These are phyloP conservation scores for Kodamaea sagamina DNA, from an alignment of 805 yeast genomes.

Conservation along the genomic window DNA sequence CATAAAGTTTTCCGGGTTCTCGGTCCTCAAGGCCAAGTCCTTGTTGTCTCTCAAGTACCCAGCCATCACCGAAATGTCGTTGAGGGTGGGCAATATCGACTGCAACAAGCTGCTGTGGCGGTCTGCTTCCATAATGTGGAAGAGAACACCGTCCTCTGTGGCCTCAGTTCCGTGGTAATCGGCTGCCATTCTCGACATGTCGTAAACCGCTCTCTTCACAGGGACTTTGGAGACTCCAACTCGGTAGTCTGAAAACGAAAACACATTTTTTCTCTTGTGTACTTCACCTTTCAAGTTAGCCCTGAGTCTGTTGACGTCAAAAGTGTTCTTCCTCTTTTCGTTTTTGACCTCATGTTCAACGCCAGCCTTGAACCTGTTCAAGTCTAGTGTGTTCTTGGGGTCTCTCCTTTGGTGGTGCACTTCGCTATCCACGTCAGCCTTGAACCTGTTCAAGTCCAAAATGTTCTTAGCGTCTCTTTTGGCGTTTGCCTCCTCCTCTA, in stretches of 20 bases:
- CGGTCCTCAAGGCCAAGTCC: conserved; percentile 50
- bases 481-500: background rate
- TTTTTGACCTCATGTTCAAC: background rate
- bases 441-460: conserved; percentile 10
- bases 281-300: background rate
- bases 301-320: conserved; percentile 10
- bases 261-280: conserved; percentile 1
- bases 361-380: conserved; percentile 9
- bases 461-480: conserved; percentile 7
- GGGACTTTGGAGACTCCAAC: background rate
- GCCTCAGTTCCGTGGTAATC: background rate
- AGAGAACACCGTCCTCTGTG: conserved; percentile 16
- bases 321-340: conserved; percentile 4
- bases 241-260: background rate
- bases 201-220: conserved; percentile 1
- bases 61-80: conserved; percentile 59
- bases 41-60: conserved; percentile 68
- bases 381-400: conserved; percentile 10
- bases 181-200: conserved; percentile 7
- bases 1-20: conserved; percentile 41
- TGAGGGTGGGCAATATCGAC: conserved; percentile 37
- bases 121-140: conserved; percentile 18
- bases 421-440: background rate
- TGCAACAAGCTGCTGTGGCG: conserved; percentile 28
- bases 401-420: conserved; percentile 4